Conservation (phyloP, 179 eudicot species). For the Camellia oleifera region DNA sequence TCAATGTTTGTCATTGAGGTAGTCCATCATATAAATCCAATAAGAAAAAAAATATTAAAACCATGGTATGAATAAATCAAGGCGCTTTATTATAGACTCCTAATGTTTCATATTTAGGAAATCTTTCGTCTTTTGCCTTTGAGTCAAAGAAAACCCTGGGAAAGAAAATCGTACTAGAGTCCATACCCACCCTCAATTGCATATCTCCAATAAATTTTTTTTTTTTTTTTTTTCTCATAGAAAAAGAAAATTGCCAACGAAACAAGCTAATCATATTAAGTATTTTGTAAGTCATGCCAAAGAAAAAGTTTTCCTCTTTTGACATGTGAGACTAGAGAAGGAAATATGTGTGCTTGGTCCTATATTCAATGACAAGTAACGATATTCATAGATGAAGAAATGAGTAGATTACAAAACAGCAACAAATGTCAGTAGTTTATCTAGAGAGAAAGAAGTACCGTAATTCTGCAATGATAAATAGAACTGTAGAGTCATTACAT, state of each 20-base stretch:
- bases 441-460: slow-evolving; percentile 50
- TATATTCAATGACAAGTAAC: background rate
- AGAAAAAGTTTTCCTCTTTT: background rate
- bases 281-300: background rate
- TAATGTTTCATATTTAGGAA: background rate
- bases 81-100: no score
- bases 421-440: slow-evolving; percentile 15
- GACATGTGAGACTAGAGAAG: background rate
- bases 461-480: slow-evolving; percentile 39
- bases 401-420: slow-evolving; percentile 7
- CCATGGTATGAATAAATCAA: background rate
- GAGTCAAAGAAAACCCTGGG: background rate
- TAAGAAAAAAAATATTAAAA: no score
- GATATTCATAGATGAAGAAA: background rate
- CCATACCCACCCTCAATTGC: background rate
- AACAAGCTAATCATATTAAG: background rate
- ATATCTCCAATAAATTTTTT: background rate
- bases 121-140: no score
- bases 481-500: slow-evolving; percentile 61
- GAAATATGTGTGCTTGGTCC: background rate
- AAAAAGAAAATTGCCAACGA: background rate
- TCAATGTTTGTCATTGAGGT: background rate
- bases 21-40: background rate
- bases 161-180: background rate
- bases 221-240: background rate